Evolutionary conservation across 495 filamentous ascomycete genomes (phyloP).

Genomic region (Aspergillus bertholletiae): DNA sequence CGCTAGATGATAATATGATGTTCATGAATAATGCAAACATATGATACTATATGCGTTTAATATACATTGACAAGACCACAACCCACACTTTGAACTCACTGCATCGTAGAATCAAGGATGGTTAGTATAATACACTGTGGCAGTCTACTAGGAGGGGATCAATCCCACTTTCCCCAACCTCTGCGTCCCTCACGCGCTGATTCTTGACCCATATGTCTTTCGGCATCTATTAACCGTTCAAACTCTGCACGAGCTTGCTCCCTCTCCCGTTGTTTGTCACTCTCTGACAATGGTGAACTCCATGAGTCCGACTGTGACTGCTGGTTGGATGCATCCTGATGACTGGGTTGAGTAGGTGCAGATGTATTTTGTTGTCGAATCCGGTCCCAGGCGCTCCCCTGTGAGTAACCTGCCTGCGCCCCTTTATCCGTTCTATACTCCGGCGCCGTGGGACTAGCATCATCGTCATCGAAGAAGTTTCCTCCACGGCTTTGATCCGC

Average conservation of each 20-base stretch:
- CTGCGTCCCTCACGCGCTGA: constrained; percentile 1
- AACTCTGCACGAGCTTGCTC: constrained; percentile 39
- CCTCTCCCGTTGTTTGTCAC: constrained; percentile 20
- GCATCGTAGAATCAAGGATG: not conserved
- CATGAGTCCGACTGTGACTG: constrained; percentile 1
- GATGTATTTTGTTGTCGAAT: constrained; percentile 28
- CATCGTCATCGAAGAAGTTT: constrained; percentile 36
- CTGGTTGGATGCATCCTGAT: constrained; percentile 4
- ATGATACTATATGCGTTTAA: not conserved
- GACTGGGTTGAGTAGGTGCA: not conserved
- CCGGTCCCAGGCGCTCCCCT: constrained; percentile 41
- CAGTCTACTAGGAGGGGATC: not conserved
- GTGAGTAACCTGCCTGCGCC: constrained; percentile 13
- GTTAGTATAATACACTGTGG: constrained; percentile 1
- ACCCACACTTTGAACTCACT: not conserved
- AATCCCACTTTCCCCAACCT: constrained; percentile 25
- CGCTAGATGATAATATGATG: not conserved
- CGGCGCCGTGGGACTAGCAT: constrained; percentile 36
- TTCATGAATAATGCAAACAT: not conserved
- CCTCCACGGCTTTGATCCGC: not conserved
- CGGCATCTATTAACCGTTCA: constrained; percentile 38
- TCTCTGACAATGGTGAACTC: constrained; percentile 10
- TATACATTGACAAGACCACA: not conserved
- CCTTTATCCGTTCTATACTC: constrained; percentile 26
- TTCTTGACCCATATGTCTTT: constrained; percentile 22